Base-by-base conservation (phyloP, 2,329 filamentous ascomycete species). In the Cordyceps militaris region DNA sequence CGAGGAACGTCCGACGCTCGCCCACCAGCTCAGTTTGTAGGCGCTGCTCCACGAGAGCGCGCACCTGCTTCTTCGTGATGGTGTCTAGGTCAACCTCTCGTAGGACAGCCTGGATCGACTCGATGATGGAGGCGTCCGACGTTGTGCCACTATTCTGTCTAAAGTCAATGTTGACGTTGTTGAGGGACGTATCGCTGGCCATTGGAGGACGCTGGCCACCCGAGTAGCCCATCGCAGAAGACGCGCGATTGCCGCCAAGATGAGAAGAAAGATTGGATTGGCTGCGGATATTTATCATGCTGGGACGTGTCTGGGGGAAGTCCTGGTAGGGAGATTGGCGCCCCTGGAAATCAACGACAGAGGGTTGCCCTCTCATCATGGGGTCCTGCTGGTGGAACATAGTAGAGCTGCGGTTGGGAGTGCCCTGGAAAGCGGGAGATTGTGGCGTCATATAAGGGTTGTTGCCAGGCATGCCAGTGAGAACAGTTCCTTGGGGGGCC, bases 1-100 rank as follows among this genome's bases (percentile, higher is more conserved):
- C 93, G 76, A 97, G 84, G 75, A 96, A 97, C 16, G 86, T 85
- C 70, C 88, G 85, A 71, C 91, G 87, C 73, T 97, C 92, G 23
- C 91, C 92, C 0, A 83, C 79, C 59, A 97, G 79, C 70, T 96
- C 91, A 4, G 89, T 93, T 76, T 97, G 93, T 61, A 99, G 75
- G 66, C 92, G 84, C 76, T 97, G 91, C 76, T 99, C 94, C 13
- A 96, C 91, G 46, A 97, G 80, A 3, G 89, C 92, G 52, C 89
- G 82, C 58, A 94, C 87, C 75, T 97, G 93, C 77, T 99, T 99
- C 85, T 97, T 99, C 7, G 94, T 99, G 49, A 97, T 90, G n/a
- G 83, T 93, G 70, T 99, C 94, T 43, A 99, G 79, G 71, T 99
- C 93, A 0, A 97, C 91, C 67, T 97, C 93, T 16, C 80, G 75